These are phyloP conservation scores for Euptelea pleiosperma DNA, from an alignment of 164 flowering plant genomes.

Conservation along the genomic window DNA sequence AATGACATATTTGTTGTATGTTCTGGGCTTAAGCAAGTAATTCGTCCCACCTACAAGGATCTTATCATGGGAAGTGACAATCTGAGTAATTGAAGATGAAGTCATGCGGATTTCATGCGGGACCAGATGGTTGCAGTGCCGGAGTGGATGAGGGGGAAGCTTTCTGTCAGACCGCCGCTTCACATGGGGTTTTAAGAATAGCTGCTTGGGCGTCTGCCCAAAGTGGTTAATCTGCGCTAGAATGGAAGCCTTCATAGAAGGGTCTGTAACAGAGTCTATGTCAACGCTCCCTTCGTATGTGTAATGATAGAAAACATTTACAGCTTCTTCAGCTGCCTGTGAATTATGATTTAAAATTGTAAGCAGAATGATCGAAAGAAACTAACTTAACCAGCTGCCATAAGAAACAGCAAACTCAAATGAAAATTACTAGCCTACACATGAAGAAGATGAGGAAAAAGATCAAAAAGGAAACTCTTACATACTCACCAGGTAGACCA, in stretches of 20 bases:
- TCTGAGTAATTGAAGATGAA: constrained; percentile 55
- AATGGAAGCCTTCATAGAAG: constrained; percentile 97
- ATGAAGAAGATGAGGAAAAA: background rate
- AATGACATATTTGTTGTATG: constrained; percentile 73
- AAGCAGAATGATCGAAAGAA: background rate
- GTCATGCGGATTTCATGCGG: constrained; percentile 69
- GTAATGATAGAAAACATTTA: constrained; percentile 96
- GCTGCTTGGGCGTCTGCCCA: constrained; percentile 97
- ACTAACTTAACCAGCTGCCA: background rate
- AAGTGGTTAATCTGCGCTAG: constrained; percentile 98
- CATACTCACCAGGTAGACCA: no score
- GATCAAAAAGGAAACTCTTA: background rate
- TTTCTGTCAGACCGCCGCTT: constrained; percentile 76
- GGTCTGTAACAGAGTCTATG: constrained; percentile 90
- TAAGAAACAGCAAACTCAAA: background rate
- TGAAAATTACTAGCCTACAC: background rate
- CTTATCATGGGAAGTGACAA: constrained; percentile 63
- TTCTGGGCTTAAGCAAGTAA: constrained; percentile 74
- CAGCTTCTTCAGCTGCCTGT: constrained; percentile 97
- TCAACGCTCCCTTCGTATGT: constrained; percentile 99
- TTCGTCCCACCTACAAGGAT: constrained; percentile 73
- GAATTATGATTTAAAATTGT: constrained; percentile 9
- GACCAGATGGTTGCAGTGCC: constrained; percentile 55
- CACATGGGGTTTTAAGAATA: constrained; percentile 80
- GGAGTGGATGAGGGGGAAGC: constrained; percentile 73